phyloP scores from a whole-genome alignment of 2,329 filamentous ascomycete genomes.

The Colletotrichum lini region DNA sequence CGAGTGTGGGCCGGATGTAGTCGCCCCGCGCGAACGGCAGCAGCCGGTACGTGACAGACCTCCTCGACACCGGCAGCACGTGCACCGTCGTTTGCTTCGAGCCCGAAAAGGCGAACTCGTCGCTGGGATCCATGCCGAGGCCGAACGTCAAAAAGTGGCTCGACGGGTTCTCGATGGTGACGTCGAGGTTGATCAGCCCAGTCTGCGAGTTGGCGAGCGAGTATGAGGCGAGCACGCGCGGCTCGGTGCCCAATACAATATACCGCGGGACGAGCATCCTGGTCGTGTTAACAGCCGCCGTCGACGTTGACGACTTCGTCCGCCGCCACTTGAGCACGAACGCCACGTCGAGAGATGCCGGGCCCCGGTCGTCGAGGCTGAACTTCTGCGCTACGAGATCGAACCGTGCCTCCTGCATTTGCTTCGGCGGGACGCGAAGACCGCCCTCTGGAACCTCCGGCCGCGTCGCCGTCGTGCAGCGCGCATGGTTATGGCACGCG shows the following conservation, averaged over 20 bases:
- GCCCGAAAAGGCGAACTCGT: slow-evolving; percentile 94
- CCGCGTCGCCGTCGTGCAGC: slow-evolving; percentile 65
- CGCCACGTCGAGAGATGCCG: slow-evolving; percentile 80
- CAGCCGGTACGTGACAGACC: slow-evolving; percentile 80
- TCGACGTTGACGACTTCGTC: slow-evolving; percentile 44
- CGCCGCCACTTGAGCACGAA: slow-evolving; percentile 86
- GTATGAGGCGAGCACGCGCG: slow-evolving; percentile 80
- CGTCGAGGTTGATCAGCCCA: slow-evolving; percentile 61
- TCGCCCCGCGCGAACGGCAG: slow-evolving; percentile 75
- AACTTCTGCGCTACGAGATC: slow-evolving; percentile 81
- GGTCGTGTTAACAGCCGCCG: slow-evolving; percentile 69
- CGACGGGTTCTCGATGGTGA: slow-evolving; percentile 92
- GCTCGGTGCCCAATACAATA: slow-evolving; percentile 85
- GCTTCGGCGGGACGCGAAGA: slow-evolving; percentile 72
- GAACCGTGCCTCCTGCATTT: slow-evolving; percentile 80
- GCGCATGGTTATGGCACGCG: slow-evolving; percentile 72
- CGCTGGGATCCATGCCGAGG: slow-evolving; percentile 90
- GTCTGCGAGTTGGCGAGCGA: slow-evolving; percentile 57
- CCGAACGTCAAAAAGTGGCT: slow-evolving; percentile 96
- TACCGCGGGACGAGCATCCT: slow-evolving; percentile 84
- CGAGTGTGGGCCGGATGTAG: slow-evolving; percentile 81
- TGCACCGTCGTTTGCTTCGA: slow-evolving; percentile 85
- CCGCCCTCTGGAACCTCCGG: slow-evolving; percentile 58
- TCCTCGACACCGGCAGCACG: slow-evolving; percentile 84
- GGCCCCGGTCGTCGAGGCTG: slow-evolving; percentile 84